Base-by-base conservation (phyloP, 331 rosid species). In the Phaseolus coccineus region DNA sequence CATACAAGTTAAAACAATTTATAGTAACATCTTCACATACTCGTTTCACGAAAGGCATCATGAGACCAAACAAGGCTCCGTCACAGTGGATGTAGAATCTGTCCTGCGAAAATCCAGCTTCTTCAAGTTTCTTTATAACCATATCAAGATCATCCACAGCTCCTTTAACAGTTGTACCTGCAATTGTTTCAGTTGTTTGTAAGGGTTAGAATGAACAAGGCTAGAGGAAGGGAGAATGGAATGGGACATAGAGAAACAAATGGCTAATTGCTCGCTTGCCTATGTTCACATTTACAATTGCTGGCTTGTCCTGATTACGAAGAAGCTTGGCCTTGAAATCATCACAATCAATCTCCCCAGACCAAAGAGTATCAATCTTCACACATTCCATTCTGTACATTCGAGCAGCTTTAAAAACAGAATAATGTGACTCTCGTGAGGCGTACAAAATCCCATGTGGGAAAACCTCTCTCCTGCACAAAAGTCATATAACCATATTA, bases 131-230 rank as follows among this genome's bases (percentile, higher is more conserved):
- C 81, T 85, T 71, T 59, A 85, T 75, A 42, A 85, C 91, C 77
- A 76, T 42, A 83, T 88, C 91, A 85, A 88, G 88, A 81, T 88
- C 91, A 81, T 88, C 91, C 52, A 88, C 89, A 27, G 89, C 91
- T 67, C 91, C 91, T 77, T 88, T 85, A 74, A 83, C 91, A 66
- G 91, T 88, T 46, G 89, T 85, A 58, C 89, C 91, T 88, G 86
- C 56, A 76, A 67, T 31, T 37, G 35, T 46, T 37, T 28, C 25
- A 35, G 30, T 28, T 35, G 40, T 37, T 28, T 35, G 40, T 37
- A 24, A 59, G 74, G 64, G 55, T 65, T 51, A 69, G 59, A 33
- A 69, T 55, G 76, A 47, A 53, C 79, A 62, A 47, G 58, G 24
- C 14, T 73, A 71, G 31, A 72, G 15, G 24, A 71, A 40, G 53